Evolutionary conservation across 345 rosid genomes (phyloP).

Genomic region (Noccaea caerulescens): DNA sequence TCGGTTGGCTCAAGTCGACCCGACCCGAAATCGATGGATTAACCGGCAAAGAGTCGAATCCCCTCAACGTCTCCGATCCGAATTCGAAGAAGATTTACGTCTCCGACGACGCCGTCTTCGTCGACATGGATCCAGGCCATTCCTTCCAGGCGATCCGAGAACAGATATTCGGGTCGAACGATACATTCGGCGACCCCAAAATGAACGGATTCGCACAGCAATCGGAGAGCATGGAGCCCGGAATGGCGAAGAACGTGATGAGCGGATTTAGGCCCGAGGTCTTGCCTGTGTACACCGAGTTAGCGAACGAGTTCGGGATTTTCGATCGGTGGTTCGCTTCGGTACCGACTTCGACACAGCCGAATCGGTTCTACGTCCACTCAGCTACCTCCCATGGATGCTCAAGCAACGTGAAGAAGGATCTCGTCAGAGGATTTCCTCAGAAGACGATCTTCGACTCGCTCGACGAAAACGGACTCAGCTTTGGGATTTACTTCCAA

Average conservation of each 20-base stretch:
- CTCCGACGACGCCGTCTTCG: slow-evolving; percentile 74
- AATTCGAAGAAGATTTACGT: slow-evolving; percentile 59
- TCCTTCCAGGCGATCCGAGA: slow-evolving; percentile 95
- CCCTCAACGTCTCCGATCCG: slow-evolving; percentile 62
- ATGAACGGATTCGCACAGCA: slow-evolving; percentile 97
- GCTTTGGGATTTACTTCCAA: slow-evolving; percentile 91
- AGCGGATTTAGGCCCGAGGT: slow-evolving; percentile 75
- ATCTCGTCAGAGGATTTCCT: slow-evolving; percentile 87
- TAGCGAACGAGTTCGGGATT: slow-evolving; percentile 85
- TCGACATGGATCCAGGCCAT: slow-evolving; percentile 98
- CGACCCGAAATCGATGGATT: slow-evolving; percentile 93
- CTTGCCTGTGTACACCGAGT: slow-evolving; percentile 73
- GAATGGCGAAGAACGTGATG: slow-evolving; percentile 76
- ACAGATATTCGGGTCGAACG: slow-evolving; percentile 89
- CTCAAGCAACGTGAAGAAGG: slow-evolving; percentile 79
- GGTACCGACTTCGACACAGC: slow-evolving; percentile 97
- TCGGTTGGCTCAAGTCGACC: slow-evolving; percentile 92
- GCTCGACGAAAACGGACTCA: slow-evolving; percentile 77
- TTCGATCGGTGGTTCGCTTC: slow-evolving; percentile 99
- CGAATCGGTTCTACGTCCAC: slow-evolving; percentile 95
- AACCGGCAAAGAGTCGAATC: slow-evolving; percentile 72
- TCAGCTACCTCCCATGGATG: slow-evolving; percentile 98
- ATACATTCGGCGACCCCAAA: slow-evolving; percentile 53
- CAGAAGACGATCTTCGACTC: slow-evolving; percentile 94
- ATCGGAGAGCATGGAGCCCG: slow-evolving; percentile 69